Evolutionary conservation across 2,329 filamentous ascomycete genomes (phyloP).

Genomic region (Alternaria tenuissima): DNA sequence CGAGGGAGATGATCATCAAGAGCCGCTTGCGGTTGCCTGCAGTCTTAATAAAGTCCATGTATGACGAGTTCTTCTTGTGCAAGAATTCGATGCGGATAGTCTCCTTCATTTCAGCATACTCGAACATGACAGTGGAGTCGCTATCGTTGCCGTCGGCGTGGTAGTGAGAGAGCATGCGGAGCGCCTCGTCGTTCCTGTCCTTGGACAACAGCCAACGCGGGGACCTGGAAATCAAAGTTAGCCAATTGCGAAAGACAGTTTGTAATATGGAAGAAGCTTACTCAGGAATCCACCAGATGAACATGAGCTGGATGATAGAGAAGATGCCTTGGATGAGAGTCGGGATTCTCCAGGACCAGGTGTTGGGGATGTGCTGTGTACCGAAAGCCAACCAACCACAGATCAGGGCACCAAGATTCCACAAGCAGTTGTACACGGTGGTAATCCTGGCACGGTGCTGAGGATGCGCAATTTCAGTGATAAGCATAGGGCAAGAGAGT

Average conservation of each 20-base stretch:
- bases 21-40: conserved; percentile 71
- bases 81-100: conserved; percentile 67
- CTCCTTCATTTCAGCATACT: conserved; percentile 72
- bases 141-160: conserved; percentile 68
- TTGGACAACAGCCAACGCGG: conserved; percentile 68
- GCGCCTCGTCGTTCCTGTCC: conserved; percentile 69
- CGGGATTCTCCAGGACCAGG: conserved; percentile 63
- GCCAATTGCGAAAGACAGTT: not conserved
- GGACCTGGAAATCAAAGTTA: conserved; percentile 7
- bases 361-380: conserved; percentile 50
- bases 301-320: conserved; percentile 64
- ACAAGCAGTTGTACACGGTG: conserved; percentile 72
- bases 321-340: conserved; percentile 61
- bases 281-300: conserved; percentile 71
- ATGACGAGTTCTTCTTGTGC: conserved; percentile 60
- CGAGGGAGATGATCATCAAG: conserved; percentile 68
- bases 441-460: conserved; percentile 72
- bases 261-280: not conserved
- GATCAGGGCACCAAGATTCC: conserved; percentile 66
- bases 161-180: conserved; percentile 67
- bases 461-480: conserved; percentile 72
- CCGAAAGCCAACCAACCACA: conserved; percentile 66
- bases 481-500: conserved; percentile 69
- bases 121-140: conserved; percentile 70
- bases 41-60: conserved; percentile 68